phyloP scores from a whole-genome alignment of 495 filamentous ascomycete species.

The Trichoderma asperelloides region DNA sequence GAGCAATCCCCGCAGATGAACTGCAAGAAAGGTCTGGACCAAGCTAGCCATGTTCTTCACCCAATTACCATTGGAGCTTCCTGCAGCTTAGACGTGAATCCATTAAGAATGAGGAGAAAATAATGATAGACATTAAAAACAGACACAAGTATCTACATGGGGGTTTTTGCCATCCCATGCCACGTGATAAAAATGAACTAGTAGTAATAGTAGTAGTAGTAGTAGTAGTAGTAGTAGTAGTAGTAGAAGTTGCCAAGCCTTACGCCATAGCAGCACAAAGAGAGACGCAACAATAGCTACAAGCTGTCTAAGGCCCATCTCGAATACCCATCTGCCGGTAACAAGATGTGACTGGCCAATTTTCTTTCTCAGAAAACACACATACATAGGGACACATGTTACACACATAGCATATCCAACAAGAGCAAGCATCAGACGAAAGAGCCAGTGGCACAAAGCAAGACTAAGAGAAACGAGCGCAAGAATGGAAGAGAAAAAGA shows the following conservation, averaged over 20 bases:
- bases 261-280: not conserved
- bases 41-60: not conserved
- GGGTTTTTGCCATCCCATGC: not conserved
- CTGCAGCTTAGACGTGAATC: not conserved
- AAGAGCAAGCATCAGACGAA: not conserved
- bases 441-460: not conserved
- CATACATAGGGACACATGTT: not conserved
- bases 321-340: not conserved
- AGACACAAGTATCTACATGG: not conserved
- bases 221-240: not conserved
- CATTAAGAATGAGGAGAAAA: not conserved
- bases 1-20: not conserved
- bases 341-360: not conserved
- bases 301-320: not conserved
- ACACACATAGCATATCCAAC: not conserved
- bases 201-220: not conserved
- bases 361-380: not conserved
- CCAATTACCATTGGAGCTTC: not conserved
- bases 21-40: not conserved
- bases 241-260: not conserved
- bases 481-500: not conserved
- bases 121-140: constrained; percentile 1
- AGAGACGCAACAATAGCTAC: not conserved
- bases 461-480: not conserved
- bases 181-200: not conserved